Evolutionary conservation across 371 early-diverging fungal species (phyloP), one percentile per base, ranked within the genome.

Genomic region (Apophysomyces ossiformis): DNA sequence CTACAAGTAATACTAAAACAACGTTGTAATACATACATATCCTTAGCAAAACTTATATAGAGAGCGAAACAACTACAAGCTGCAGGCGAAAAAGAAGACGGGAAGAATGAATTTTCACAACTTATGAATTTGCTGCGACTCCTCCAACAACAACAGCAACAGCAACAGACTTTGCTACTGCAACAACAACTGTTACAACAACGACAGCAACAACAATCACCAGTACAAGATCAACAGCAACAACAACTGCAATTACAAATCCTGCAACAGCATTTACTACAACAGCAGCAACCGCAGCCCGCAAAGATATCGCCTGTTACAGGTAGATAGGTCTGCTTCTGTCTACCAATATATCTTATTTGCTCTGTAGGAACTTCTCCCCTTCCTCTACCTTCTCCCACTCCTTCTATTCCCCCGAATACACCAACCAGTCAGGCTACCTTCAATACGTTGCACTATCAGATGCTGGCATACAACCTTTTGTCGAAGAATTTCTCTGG

Each of bases 71-170:
- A 79, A 26, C 61, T 87, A 54, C 83, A 87, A 68, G 77, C 79
- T 9, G 79, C 75, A 37, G 92, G 93, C 13, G 90, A 87, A 41
- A 89, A 87, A 15, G 93, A 93, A 78, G 86, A 87, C 57, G 90
- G 82, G 56, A 86, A 84, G 65, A 83, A 82, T 37, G 91, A 92
- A 65, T 85, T 83, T 63, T 89, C 90, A 16, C 86, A 88, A 64
- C 70, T 90, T n/a, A 81, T 90, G 83, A 75, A 78, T 32, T 65
- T 89, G 18, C 64, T 93, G 38, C 85, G 90, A 46, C 77, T 85
- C 26, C 75, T 80, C 13, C 85, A 84, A 57, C 78, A 79, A 57
- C 80, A 76, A n/a, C 70, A 69, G 46, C 69, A 67, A 41, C 68
- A 58, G 50, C 69, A 67, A 41, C 65, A 68, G 37, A 57, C 57